Evolutionary conservation across 192 early-diverging fungal genomes (phyloP).

Genomic region (Jimgerdemannia flammicorona): DNA sequence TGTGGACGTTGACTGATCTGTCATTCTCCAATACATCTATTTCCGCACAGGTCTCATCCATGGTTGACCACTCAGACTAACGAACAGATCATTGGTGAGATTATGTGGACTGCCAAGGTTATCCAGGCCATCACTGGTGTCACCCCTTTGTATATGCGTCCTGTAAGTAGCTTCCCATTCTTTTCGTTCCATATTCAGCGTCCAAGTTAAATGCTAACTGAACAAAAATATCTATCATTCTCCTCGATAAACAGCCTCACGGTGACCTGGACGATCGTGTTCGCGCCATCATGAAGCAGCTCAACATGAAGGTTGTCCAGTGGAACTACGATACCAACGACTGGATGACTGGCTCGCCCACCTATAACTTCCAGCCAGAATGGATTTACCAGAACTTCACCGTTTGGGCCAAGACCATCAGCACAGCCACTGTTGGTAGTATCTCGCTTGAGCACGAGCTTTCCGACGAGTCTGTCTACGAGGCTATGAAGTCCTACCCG

Average conservation of each 20-base stretch:
- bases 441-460: conserved; percentile 51
- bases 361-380: conserved; percentile 15
- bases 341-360: conserved; percentile 31
- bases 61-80: conserved; percentile 33
- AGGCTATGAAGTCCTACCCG: conserved; percentile 21
- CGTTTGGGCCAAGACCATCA: conserved; percentile 38
- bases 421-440: conserved; percentile 34
- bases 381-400: conserved; percentile 39
- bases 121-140: conserved; percentile 42
- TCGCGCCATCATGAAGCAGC: conserved; percentile 37
- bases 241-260: conserved; percentile 15
- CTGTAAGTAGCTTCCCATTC: conserved; percentile 14
- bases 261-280: conserved; percentile 57
- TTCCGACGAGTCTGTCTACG: conserved; percentile 38
- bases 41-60: conserved; percentile 27
- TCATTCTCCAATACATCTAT: no score
- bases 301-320: conserved; percentile 43
- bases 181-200: not conserved
- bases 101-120: conserved; percentile 42
- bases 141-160: conserved; percentile 54
- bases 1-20: no score
- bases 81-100: conserved; percentile 35
- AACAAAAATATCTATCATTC: no score
- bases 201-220: no score
- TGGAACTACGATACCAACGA: conserved; percentile 53